Percentiles rank a stretch among this genome's conserved stretches.
phyloP scores from a whole-genome alignment of 2,329 filamentous ascomycete species.

The Leptographium radiaticola region DNA sequence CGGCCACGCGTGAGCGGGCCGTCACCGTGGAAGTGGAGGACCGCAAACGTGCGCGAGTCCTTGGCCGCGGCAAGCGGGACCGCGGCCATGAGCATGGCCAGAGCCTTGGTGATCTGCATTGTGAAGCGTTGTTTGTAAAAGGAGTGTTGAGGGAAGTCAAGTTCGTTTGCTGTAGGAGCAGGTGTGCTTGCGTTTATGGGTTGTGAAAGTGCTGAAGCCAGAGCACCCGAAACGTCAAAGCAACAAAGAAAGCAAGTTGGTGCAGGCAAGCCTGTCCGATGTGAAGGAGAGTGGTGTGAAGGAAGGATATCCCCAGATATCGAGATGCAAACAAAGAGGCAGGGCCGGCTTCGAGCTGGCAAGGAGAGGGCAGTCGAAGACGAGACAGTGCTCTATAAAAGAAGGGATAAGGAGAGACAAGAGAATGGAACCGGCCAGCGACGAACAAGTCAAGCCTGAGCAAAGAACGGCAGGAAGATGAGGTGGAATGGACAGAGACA shows the following conservation, averaged over 20 bases:
- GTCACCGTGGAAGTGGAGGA: conserved; percentile 57
- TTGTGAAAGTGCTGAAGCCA: neutral
- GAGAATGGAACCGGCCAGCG: neutral
- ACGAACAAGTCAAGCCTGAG: neutral
- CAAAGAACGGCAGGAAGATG: neutral
- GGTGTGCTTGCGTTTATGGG: too few species aligned
- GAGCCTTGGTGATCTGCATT: conserved; percentile 2
- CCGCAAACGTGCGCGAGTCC: conserved; percentile 44
- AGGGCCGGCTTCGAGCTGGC: neutral
- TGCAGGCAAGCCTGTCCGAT: neutral
- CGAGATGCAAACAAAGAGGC: neutral
- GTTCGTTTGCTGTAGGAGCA: neutral
- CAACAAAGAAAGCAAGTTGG: neutral
- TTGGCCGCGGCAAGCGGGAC: conserved; percentile 29
- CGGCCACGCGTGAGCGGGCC: conserved; percentile 47
- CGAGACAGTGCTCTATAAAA: neutral
- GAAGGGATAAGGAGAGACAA: neutral
- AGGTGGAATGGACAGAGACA: neutral
- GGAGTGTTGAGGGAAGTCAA: too few species aligned
- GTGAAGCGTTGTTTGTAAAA: neutral
- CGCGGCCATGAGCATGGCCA: conserved; percentile 15
- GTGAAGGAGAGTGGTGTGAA: neutral
- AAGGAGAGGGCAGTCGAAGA: neutral
- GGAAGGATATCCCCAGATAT: neutral
- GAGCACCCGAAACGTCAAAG: neutral